Evolutionary conservation across 257 asterid genomes (phyloP).

Genomic region (Echites panduratus): DNA sequence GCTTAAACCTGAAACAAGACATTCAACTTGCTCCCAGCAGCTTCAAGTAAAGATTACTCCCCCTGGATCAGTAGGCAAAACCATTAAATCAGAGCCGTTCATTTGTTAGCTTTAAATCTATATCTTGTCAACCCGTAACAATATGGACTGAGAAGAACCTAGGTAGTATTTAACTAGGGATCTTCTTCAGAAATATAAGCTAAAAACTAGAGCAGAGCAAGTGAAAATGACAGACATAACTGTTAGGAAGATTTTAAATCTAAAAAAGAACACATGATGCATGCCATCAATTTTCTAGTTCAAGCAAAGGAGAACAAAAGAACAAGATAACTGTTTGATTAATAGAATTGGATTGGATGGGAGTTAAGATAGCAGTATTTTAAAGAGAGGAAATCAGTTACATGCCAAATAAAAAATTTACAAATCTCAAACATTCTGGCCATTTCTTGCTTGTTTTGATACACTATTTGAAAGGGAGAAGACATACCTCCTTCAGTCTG

Average conservation of each 20-base stretch:
- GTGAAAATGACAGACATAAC: neutral
- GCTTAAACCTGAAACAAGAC: neutral
- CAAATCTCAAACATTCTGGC: neutral
- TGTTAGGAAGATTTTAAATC: neutral
- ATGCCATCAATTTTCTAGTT: too few relatives aligned
- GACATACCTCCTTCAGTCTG: constrained; percentile 9
- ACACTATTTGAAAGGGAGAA: neutral
- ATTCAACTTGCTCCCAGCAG: constrained; percentile 5
- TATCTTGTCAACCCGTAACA: neutral
- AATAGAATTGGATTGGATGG: constrained; percentile 1
- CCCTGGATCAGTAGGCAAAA: constrained; percentile 10
- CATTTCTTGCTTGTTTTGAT: constrained; percentile 3
- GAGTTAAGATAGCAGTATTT: neutral
- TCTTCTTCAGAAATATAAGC: neutral
- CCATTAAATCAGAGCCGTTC: neutral
- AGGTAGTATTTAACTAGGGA: neutral
- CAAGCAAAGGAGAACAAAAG: constrained; percentile 3
- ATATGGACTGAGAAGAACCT: neutral
- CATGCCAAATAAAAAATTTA: neutral
- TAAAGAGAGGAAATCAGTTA: neutral
- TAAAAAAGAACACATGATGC: neutral
- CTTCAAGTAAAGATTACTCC: constrained; percentile 6
- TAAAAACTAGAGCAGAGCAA: neutral
- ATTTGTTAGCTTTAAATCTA: neutral
- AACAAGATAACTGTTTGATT: neutral